Evolutionary conservation across 75 land plant genomes (phyloP).

Genomic region (Selaginella moellendorffii): DNA sequence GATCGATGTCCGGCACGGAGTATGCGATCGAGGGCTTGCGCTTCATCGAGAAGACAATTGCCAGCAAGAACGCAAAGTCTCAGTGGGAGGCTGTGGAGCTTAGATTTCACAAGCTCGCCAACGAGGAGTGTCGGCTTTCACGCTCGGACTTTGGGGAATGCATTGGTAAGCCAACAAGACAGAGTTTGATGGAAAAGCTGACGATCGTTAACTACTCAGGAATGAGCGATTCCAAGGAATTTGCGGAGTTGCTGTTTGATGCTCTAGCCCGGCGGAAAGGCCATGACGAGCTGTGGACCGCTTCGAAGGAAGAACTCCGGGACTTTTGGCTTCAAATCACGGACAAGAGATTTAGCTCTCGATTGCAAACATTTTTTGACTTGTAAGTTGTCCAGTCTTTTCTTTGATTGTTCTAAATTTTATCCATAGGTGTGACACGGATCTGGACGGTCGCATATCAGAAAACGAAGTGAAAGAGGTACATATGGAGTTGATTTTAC

Average conservation of each 20-base stretch:
- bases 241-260: slow-evolving; percentile 17
- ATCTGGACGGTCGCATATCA: slow-evolving; percentile 16
- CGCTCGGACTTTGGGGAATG: background rate
- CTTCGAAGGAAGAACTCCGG: slow-evolving; percentile 16
- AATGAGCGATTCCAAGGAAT: slow-evolving; percentile 20
- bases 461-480: slow-evolving; percentile 28
- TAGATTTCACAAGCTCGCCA: slow-evolving; percentile 11
- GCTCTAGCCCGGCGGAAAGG: slow-evolving; percentile 14
- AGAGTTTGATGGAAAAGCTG: no score
- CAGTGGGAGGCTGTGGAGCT: slow-evolving; percentile 18
- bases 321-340: slow-evolving; percentile 19
- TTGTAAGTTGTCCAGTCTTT: slow-evolving; percentile 12
- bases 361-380: slow-evolving; percentile 23
- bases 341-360: slow-evolving; percentile 12
- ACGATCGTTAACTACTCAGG: slow-evolving; percentile 8
- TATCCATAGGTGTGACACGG: slow-evolving; percentile 23
- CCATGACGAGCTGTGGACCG: slow-evolving; percentile 12
- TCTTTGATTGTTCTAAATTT: no score
- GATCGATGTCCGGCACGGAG: slow-evolving; percentile 13
- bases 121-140: background rate
- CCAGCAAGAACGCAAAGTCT: slow-evolving; percentile 4
- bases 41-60: slow-evolving; percentile 16
- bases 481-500: background rate
- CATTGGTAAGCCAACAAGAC: background rate
- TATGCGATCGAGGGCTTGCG: slow-evolving; percentile 19